Percentiles rank a stretch among this genome's conserved stretches.
Evolutionary conservation across 2,329 filamentous ascomycete genomes (phyloP).

Genomic region (Cordyceps militaris): DNA sequence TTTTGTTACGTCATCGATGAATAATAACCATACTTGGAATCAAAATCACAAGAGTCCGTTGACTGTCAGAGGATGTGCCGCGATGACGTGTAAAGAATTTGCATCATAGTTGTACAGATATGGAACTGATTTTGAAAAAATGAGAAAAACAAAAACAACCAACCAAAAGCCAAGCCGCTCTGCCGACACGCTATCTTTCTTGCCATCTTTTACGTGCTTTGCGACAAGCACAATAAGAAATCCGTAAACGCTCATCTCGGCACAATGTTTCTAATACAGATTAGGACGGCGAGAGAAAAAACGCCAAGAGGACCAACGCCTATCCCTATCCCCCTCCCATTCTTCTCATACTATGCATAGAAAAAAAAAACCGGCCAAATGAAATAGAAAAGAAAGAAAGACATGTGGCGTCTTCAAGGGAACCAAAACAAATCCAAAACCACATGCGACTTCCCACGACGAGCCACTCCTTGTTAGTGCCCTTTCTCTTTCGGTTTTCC

Average conservation of each 20-base stretch:
- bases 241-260: neutral
- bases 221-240: neutral
- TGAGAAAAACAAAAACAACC: neutral
- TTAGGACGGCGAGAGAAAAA: neutral
- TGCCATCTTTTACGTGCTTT: neutral
- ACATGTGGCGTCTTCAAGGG: neutral
- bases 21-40: neutral
- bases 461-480: neutral
- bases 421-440: neutral
- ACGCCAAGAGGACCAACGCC: neutral
- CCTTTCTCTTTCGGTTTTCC: neutral
- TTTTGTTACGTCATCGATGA: conserved; percentile 1
- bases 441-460: neutral
- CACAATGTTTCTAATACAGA: neutral
- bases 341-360: neutral
- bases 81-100: neutral
- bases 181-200: neutral
- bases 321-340: neutral
- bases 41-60: neutral
- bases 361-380: conserved; percentile 9
- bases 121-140: neutral
- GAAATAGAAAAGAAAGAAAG: conserved; percentile 1
- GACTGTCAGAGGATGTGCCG: neutral
- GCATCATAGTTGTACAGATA: neutral
- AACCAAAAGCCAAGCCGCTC: neutral